Base-by-base conservation (phyloP, 108 stramenopile genomes). In the Skeletonema menzelii region DNA sequence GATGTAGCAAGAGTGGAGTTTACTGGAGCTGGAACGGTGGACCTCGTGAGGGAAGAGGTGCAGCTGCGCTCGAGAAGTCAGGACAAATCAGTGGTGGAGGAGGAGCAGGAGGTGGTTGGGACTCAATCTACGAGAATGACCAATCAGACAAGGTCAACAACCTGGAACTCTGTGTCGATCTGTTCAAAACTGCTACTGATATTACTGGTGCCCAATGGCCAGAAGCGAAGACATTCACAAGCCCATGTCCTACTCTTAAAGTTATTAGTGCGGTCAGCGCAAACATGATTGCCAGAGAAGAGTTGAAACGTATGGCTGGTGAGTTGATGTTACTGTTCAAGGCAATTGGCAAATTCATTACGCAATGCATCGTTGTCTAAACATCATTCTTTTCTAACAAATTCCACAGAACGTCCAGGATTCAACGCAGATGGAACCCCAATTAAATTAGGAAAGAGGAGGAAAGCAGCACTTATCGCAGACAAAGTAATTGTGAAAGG, bases 161-260 rank as follows among this genome's bases (percentile, higher is more conserved):
- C 76, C 44, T 92, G 59, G 95, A 95, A 38, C 76, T 80, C 17
- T 80, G 85, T 3, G 67, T 85, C 15, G 75, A 88, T 31, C 73
- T 95, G 24, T 95, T 93, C 76, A 70, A 86, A 65, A 76, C 74
- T 24, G 76, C 92, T 8, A 89, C 89, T 13, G 59, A 83, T 32
- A 90, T 95, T 30, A 95, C 95, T 4, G 91, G 89, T 27, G 95
- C 95, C 3, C 75, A 93, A 72, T 95, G 95, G 95, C 87, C 86
- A 5, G 75, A 83, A 15, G 59, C 88, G 15, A 90, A 88, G 73
- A 73, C 79, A 56, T 83, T 92, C 17, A 84, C 76, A 22, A 87
- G 85, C 58, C 95, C 95, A 13, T 95, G 95, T 64, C 95, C 95
- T 27, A 95, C 95, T 10, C 80, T 95, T 17, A 93, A 93, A 73